Evolutionary conservation across 495 filamentous ascomycete genomes (phyloP), one percentile per base, ranked within the genome.

Genomic region (Bacidia rubella): DNA sequence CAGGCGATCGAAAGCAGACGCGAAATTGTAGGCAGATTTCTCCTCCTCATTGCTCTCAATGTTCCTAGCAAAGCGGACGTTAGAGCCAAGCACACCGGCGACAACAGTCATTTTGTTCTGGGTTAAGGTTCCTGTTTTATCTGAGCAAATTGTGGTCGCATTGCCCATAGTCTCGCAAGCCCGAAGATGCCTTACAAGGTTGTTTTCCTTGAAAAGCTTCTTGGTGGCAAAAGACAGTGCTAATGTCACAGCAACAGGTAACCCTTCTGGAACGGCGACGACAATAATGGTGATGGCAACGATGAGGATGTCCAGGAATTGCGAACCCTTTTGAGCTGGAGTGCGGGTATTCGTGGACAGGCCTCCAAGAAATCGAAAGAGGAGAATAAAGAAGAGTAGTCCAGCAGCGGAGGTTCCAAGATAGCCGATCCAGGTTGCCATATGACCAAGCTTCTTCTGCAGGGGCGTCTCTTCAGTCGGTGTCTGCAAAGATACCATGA

Each of bases 111-210:
- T 85, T 57, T 77, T 79, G 58, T 85, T 85, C 60, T 82, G 77
- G 2, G 80, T 84, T n/a, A 85, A 59, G 19, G 81, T 85, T 23
- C 81, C 81, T 9, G 81, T 85, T 58, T 85, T 85, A 60, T 85
- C 81, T 0, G 80, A 82, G 61, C 81, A 85, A 23, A 85, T 74
- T 0, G 79, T 78, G 0, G 80, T 85, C 2, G 80, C 80, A 58
- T 83, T 83, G 25, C 81, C 81, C 81, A 85, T 85, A 22, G 80
- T 83, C 55, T 85, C 81, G 61, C 81, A 85, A 22, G 80, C 79
- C 17, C 76, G 71, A 19, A 85, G 70, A 24, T 81, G 66, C 23
- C 81, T 77, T 22, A 85, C 81, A 12, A 85, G 68, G 49, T 85
- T 85, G 60, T 82, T 79, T 62, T 83, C 81, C 54, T 81, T 81